phyloP scores from a whole-genome alignment of 352 stramenopile species.

The Blastocystis sp. region DNA sequence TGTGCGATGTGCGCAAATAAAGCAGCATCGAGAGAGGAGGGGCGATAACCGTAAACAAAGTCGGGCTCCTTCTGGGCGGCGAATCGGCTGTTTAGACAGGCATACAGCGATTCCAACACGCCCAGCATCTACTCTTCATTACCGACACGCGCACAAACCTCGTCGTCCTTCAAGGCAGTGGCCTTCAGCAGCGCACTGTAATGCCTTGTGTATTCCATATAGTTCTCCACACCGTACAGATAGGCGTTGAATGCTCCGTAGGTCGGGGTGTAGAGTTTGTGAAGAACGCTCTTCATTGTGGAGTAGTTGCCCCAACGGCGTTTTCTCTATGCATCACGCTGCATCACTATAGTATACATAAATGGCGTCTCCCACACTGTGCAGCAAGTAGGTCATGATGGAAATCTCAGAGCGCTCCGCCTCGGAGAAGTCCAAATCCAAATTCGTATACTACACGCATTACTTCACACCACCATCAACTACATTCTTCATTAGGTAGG shows the following conservation, averaged over 20 bases:
- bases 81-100: constrained; percentile 1
- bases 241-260: neutral
- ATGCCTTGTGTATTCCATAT: neutral
- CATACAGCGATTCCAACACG: constrained; percentile 35
- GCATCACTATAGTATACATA: neutral
- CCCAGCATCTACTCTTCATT: neutral
- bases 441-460: constrained; percentile 40
- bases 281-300: neutral
- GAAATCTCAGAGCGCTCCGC: constrained; percentile 44
- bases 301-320: neutral
- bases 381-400: constrained; percentile 5
- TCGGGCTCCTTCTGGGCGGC: constrained; percentile 4
- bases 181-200: neutral
- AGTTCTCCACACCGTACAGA: neutral
- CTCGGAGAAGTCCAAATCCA: constrained; percentile 61
- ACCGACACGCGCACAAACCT: neutral
- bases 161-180: constrained; percentile 14
- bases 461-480: neutral
- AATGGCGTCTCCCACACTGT: neutral
- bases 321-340: neutral
- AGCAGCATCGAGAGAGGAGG: constrained; percentile 21
- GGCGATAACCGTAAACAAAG: constrained; percentile 46
- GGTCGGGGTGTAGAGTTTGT: constrained; percentile 2
- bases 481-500: constrained; percentile 49
- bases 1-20: constrained; percentile 45